A percentile compares a stretch with the other conserved stretches of the same genome.
Evolutionary conservation across 495 filamentous ascomycete species (phyloP).

Genomic region (Lasiosphaeriaceae sp.): DNA sequence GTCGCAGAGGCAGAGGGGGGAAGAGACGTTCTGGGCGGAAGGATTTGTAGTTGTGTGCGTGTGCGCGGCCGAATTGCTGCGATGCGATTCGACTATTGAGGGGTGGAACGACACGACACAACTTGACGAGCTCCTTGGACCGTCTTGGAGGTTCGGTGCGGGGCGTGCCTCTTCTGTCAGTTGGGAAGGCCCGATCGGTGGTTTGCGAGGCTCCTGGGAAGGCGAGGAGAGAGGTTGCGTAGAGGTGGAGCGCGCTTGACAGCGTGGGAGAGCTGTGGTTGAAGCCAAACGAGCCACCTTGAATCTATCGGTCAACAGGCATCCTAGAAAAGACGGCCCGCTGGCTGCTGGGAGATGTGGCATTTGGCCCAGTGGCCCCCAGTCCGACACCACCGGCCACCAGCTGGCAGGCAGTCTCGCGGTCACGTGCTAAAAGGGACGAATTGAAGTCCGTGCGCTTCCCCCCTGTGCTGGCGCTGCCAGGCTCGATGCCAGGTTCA

Average conservation of each 20-base stretch:
- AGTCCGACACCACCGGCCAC: slow-evolving; percentile 1
- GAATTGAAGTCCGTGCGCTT: no score
- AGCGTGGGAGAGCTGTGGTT: slow-evolving; percentile 19
- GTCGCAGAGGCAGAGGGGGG: slow-evolving; percentile 6
- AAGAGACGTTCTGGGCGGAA: slow-evolving; percentile 6
- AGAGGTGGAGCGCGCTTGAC: slow-evolving; percentile 14
- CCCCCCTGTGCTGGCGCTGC: no score
- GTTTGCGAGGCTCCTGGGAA: slow-evolving; percentile 10
- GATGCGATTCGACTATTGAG: slow-evolving; percentile 11
- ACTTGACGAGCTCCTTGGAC: neutral
- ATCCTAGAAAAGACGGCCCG: slow-evolving; percentile 17
- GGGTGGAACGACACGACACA: neutral
- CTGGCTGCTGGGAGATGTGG: slow-evolving; percentile 28
- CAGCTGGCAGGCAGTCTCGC: slow-evolving; percentile 16
- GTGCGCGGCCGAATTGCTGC: slow-evolving; percentile 11
- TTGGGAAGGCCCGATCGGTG: slow-evolving; percentile 9
- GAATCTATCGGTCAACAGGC: slow-evolving; percentile 16
- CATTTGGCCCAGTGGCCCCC: slow-evolving; percentile 18
- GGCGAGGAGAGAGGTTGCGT: slow-evolving; percentile 7
- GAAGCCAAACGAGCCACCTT: slow-evolving; percentile 18
- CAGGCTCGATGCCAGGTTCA: no score
- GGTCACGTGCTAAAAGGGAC: slow-evolving; percentile 30
- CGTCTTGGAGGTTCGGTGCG: neutral
- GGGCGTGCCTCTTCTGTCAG: neutral
- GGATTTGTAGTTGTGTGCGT: neutral